Percentiles rank a stretch among this genome's conserved stretches.
These are phyloP conservation scores for Hyaloperonospora brassicae DNA, from an alignment of 352 stramenopile genomes.

Conservation along the genomic window DNA sequence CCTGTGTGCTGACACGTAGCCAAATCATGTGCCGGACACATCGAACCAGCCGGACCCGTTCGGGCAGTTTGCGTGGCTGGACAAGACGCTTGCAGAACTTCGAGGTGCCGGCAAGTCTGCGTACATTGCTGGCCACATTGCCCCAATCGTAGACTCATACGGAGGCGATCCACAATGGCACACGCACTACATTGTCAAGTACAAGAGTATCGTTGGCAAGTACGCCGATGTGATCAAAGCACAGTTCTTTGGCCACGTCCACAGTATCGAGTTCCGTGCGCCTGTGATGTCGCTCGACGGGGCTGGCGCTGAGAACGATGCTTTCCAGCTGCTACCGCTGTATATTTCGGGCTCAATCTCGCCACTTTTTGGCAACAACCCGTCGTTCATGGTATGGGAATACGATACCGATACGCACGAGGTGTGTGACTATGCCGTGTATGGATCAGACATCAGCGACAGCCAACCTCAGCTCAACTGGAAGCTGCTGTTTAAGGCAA, in stretches of 20 bases:
- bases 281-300: slow-evolving; percentile 25
- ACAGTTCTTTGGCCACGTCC: slow-evolving; percentile 90
- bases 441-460: slow-evolving; percentile 60
- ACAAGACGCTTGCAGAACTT: slow-evolving; percentile 54
- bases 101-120: slow-evolving; percentile 46
- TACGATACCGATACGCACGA: slow-evolving; percentile 69
- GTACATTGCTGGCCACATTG: slow-evolving; percentile 88
- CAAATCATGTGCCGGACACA: slow-evolving; percentile 69
- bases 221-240: slow-evolving; percentile 75
- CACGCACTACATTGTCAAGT: slow-evolving; percentile 73
- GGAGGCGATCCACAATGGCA: slow-evolving; percentile 86
- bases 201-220: slow-evolving; percentile 68
- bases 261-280: slow-evolving; percentile 88
- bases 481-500: slow-evolving; percentile 54
- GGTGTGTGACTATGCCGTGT: slow-evolving; percentile 69
- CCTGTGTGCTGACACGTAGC: slow-evolving; percentile 28
- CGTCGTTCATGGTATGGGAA: slow-evolving; percentile 87
- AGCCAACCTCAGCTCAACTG: slow-evolving; percentile 44
- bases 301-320: slow-evolving; percentile 9
- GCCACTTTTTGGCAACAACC: slow-evolving; percentile 88
- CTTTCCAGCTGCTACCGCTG: slow-evolving; percentile 53
- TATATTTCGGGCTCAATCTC: slow-evolving; percentile 84
- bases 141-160: slow-evolving; percentile 87
- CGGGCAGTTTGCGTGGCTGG: slow-evolving; percentile 87
- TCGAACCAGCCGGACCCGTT: slow-evolving; percentile 76